Evolutionary conservation across 2,329 filamentous ascomycete genomes (phyloP), one percentile per base, ranked within the genome.

Genomic region (Paraphaeosphaeria sporulosa): DNA sequence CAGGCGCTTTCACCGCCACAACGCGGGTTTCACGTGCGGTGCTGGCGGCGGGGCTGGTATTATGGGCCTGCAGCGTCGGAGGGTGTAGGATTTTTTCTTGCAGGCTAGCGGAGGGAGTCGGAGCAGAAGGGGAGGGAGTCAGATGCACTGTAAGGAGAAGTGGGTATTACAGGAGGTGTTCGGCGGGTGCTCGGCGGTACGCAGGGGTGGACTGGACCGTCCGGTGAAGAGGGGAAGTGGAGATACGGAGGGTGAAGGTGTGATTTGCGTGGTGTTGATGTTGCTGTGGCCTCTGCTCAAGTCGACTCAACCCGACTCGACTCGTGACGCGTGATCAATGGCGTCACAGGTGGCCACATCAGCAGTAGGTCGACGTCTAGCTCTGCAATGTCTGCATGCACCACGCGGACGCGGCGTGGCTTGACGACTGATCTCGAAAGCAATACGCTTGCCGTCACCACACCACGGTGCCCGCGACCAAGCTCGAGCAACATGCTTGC

Each of bases 31-130:
- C 25, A 27, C 25, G 25, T 27, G 25, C 25, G 3, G 25, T 27
- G 25, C 25, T 27, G 34, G 9, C 15, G 34, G 36, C 15, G 36
- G 36, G 36, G 13, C 36, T 38, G 12, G 13, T 38, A 17, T n/a
- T n/a, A n/a, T 40, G 19, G 21, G 21, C 44, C 21, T 47, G 10
- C 15, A 15, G 44, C 44, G 23, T 27, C 21, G 8, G 23, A 2
- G 44, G 23, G 12, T 4, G 10, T 25, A 27, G 23, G 10, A 23
- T 25, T 21, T 17, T 27, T 32, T 47, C 3, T 30, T 17, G 13
- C 8, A 15, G 23, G 49, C 34, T 52, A 52, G 49, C 49, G 49
- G 49, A 52, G 49, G 25, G 36, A 42, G 25, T 27, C 49, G 49
- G 49, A 52, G 34, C 21, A 13, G 17, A 32, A 12, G 30, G 30